Conservation (phyloP, 176 grass and related monocot genomes). For the barley (Hordeum vulgare) region MorexV3_pseudomolecules_assembly NC_058524.1:27073636-27074135, state of each 20-base stretch:
- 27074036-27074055: constrained; percentile 61
- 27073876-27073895: constrained; percentile 70
- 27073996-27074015: constrained; percentile 53
- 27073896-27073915: constrained; percentile 72
- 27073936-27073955: constrained; percentile 66
- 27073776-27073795: constrained; percentile 66
- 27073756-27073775: constrained; percentile 71
- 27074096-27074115: constrained; percentile 48
- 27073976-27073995: constrained; percentile 74
- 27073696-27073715: constrained; percentile 64
- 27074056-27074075: constrained; percentile 76
- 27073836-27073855: constrained; percentile 67
- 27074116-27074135: constrained; percentile 78
- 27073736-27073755: constrained; percentile 84
- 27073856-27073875: constrained; percentile 87
- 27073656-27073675: constrained; percentile 8
- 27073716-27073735: constrained; percentile 56
- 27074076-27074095: constrained; percentile 53
- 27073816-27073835: constrained; percentile 55
- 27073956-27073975: constrained; percentile 65
- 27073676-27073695: constrained; percentile 59
- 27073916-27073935: constrained; percentile 70
- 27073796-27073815: constrained; percentile 60
- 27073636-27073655: not conserved
- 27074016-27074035: constrained; percentile 54